Percentiles rank a stretch among this genome's conserved stretches.
These are phyloP conservation scores for Salix dunnii DNA, from an alignment of 345 rosid genomes.

Conservation along the genomic window DNA sequence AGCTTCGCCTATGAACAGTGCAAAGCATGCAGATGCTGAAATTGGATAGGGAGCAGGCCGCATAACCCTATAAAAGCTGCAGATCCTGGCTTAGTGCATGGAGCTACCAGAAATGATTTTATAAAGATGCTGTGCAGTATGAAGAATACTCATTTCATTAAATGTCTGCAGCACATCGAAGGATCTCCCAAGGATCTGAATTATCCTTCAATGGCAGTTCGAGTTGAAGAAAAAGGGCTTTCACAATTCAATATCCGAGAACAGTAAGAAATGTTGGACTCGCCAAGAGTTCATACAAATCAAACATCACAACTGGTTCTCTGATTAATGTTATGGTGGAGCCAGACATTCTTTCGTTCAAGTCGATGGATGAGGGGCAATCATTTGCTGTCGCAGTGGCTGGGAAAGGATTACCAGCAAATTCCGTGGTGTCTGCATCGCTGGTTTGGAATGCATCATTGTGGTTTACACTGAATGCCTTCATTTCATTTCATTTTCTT, in stretches of 20 bases:
- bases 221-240: slow-evolving; percentile 9
- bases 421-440: background rate
- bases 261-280: slow-evolving; percentile 37
- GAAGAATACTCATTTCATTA: slow-evolving; percentile 31
- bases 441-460: background rate
- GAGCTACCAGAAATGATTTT: slow-evolving; percentile 29
- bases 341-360: background rate
- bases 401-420: background rate
- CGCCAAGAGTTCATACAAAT: slow-evolving; percentile 24
- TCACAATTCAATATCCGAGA: slow-evolving; percentile 25
- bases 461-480: background rate
- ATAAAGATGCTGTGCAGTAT: slow-evolving; percentile 39
- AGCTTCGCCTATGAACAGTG: slow-evolving; percentile 45
- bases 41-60: slow-evolving; percentile 56
- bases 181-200: slow-evolving; percentile 25
- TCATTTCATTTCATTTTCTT: background rate
- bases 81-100: slow-evolving; percentile 40
- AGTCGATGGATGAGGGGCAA: background rate
- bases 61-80: slow-evolving; percentile 47
- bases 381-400: slow-evolving; percentile 3
- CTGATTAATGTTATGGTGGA: slow-evolving; percentile 11
- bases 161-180: slow-evolving; percentile 20
- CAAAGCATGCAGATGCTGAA: slow-evolving; percentile 27
- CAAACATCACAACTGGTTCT: slow-evolving; percentile 9
- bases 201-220: slow-evolving; percentile 38